Evolutionary conservation across 495 filamentous ascomycete genomes (phyloP).

Genomic region (Darksidea phi): DNA sequence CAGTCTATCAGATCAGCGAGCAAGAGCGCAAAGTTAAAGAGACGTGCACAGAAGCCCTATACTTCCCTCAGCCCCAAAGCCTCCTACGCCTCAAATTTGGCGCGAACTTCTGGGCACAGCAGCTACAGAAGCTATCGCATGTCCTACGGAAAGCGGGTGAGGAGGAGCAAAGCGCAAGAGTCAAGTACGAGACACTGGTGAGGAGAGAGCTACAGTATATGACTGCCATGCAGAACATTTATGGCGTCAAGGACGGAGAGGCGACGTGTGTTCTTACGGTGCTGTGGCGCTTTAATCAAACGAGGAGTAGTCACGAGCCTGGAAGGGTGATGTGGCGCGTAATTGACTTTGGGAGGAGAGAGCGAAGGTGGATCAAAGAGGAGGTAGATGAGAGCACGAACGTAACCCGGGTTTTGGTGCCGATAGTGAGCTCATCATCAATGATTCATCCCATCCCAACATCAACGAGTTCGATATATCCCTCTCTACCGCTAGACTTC

Average conservation of each 20-base stretch:
- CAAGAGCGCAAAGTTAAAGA: background rate
- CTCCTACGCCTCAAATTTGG: constrained; percentile 35
- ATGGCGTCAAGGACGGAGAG: background rate
- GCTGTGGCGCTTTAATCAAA: constrained; percentile 30
- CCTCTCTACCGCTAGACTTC: constrained; percentile 13
- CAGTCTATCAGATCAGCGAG: constrained; percentile 19
- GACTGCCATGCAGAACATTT: constrained; percentile 32
- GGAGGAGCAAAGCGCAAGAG: constrained; percentile 13
- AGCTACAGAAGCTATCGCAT: constrained; percentile 25
- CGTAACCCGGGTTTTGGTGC: background rate
- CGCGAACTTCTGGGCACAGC: constrained; percentile 41
- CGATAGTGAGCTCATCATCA: background rate
- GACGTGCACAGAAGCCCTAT: constrained; percentile 19
- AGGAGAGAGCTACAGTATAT: constrained; percentile 16
- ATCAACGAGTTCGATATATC: constrained; percentile 4
- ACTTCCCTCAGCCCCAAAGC: constrained; percentile 15
- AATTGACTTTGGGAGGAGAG: constrained; percentile 7
- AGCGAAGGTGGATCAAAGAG: constrained; percentile 12
- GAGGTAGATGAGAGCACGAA: background rate
- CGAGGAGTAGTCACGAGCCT: constrained; percentile 1
- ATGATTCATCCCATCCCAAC: background rate
- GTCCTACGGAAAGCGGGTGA: constrained; percentile 23
- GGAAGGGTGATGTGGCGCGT: constrained; percentile 26
- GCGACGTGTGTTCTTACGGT: constrained; percentile 18
- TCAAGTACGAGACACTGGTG: constrained; percentile 14